A percentile compares a stretch with the other conserved stretches of the same genome.
Conservation (phyloP, 768 basidiomycete species). For the Boletellus ananiceps region DNA sequence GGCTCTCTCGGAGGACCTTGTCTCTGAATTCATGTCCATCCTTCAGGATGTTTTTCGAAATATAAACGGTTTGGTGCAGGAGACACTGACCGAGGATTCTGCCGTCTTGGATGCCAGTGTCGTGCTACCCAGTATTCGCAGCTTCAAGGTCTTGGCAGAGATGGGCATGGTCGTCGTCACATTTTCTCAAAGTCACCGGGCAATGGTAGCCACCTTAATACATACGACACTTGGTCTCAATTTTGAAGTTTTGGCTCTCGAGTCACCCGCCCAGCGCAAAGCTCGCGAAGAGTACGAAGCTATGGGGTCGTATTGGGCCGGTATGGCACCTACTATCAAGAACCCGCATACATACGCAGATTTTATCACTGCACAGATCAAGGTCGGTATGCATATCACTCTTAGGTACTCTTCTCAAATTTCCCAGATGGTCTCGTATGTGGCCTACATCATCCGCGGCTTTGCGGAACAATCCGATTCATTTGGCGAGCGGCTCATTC, state of each 20-base stretch:
- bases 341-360: conserved; percentile 76
- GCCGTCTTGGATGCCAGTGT: conserved; percentile 47
- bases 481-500: conserved; percentile 77
- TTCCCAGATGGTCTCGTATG: conserved; percentile 78
- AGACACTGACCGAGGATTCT: conserved; percentile 70
- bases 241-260: conserved; percentile 70
- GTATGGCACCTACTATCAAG: conserved; percentile 71
- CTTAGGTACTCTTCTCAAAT: conserved; percentile 4
- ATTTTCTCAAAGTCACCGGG: conserved; percentile 78
- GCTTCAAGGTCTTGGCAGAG: conserved; percentile 93
- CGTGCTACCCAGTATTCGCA: conserved; percentile 68
- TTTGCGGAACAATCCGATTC: conserved; percentile 58
- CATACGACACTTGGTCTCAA: conserved; percentile 70
- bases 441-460: conserved; percentile 84
- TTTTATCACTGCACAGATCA: conserved; percentile 85
- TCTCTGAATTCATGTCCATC: conserved; percentile 75
- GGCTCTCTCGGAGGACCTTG: conserved; percentile 63
- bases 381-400: conserved; percentile 42
- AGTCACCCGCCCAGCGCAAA: conserved; percentile 76
- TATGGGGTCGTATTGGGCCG: conserved; percentile 78
- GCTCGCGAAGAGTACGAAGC: conserved; percentile 77
- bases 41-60: conserved; percentile 77
- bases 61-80: conserved; percentile 65
- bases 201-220: conserved; percentile 59
- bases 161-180: conserved; percentile 90